Evolutionary conservation across 805 yeast species (phyloP), one percentile per base, ranked within the genome.

Genomic region (Naumovozyma baii): DNA sequence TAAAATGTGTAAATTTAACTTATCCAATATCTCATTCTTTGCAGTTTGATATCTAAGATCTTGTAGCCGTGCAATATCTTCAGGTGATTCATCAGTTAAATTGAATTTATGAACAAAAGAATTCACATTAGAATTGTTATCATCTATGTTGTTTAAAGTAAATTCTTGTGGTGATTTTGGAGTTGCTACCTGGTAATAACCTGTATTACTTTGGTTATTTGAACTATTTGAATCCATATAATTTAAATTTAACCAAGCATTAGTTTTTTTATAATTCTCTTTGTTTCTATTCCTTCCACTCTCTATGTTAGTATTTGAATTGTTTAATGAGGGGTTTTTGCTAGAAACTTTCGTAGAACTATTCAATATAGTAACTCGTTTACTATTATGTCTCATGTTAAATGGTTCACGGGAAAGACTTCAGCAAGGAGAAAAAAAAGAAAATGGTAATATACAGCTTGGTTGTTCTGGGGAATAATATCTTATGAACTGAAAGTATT

Each of bases 1-100:
- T 20, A 80, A 50, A 10, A 78, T 74, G 47, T 78, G 83, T 34
- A 78, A 52, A 51, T 78, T 80, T 15, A 78, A 61, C 46, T 75
- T 76, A 42, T 72, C 56, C n/a, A 57, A 32, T 3, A 67, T 44
- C 36, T 61, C 62, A 26, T 52, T 57, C 42, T 59, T 67, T 17
- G 61, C 58, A 2, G 52, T 45, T 25, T 45, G 52, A 41, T 48
- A 59, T 34, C 52, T 53, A 9, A 59, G 35, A 30, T 58, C 43
- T 29, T 29, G 31, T n/a, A 29, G 5, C 15, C 13, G 31, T 9
- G 14, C 15, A 5, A 5, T 18, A 10, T 2, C n/a, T 12, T 36
- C 25, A 5, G 25, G 9, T 18, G 38, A 36, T 18, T 28, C 14
- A 20, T 9, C 34, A 28, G 31, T 14, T 12, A 12, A 8, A 29